These are phyloP conservation scores for Phytophthora hibernalis DNA, from an alignment of 352 stramenopile species.

Conservation along the genomic window DNA sequence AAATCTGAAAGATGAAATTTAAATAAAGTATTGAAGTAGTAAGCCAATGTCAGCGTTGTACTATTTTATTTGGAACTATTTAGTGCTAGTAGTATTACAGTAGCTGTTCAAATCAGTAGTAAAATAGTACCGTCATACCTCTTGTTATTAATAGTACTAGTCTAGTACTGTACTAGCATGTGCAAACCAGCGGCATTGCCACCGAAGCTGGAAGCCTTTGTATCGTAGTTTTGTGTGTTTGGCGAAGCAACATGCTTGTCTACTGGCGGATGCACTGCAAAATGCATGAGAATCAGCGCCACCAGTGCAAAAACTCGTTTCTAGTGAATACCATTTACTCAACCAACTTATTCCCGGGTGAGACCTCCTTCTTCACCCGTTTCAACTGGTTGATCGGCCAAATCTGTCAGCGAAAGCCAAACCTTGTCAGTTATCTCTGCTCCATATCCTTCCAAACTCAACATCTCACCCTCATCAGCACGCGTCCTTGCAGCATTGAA, in stretches of 20 bases:
- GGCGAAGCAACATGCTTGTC: neutral
- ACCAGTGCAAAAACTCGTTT: neutral
- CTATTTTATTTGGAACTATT: too few species aligned
- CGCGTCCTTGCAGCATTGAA: constrained; percentile 89
- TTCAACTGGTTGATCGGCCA: constrained; percentile 81
- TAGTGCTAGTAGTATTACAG: too few species aligned
- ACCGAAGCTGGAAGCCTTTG: neutral
- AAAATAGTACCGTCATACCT: too few species aligned
- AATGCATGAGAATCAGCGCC: neutral
- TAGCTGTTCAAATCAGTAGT: too few species aligned
- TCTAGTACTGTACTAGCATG: too few species aligned
- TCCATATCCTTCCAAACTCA: neutral
- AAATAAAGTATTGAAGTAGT: too few species aligned
- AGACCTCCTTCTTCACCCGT: constrained; percentile 60
- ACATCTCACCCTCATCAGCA: constrained; percentile 85
- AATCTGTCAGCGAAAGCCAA: constrained; percentile 50
- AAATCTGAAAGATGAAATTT: too few species aligned
- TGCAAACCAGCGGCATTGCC: neutral
- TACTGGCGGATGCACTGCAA: neutral
- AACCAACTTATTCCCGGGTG: too few species aligned
- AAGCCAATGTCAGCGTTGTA: too few species aligned
- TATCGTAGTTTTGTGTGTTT: neutral
- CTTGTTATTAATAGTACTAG: too few species aligned
- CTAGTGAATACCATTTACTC: constrained; percentile 8
- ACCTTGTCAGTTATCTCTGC: neutral